These are phyloP conservation scores for Calocybe cyanea DNA, from an alignment of 768 basidiomycete species.

Conservation along the genomic window DNA sequence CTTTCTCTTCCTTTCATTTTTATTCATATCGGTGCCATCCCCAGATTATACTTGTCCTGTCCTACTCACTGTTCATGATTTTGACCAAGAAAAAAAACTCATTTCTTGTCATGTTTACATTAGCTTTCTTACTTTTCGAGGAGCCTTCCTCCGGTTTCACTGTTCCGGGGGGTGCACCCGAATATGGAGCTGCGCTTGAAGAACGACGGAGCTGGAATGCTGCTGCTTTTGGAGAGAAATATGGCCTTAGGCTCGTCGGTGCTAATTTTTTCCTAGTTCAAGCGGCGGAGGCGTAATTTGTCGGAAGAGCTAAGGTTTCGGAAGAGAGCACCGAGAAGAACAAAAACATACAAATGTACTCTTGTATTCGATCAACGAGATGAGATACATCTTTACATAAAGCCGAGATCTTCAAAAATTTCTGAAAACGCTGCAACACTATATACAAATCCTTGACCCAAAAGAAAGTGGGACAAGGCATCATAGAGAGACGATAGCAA, in stretches of 20 bases:
- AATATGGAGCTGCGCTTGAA: conserved; percentile 39
- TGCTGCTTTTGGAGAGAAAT: conserved; percentile 42
- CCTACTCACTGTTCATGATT: too few species aligned
- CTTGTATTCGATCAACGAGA: conserved; percentile 13
- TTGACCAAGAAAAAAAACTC: too few species aligned
- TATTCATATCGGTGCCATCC: neutral
- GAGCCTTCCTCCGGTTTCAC: conserved; percentile 43
- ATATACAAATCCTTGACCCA: conserved; percentile 9
- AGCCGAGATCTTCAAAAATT: conserved; percentile 2
- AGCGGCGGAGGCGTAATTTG: conserved; percentile 12
- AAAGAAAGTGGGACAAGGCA: conserved; percentile 7
- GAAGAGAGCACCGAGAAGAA: neutral
- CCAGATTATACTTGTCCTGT: too few species aligned
- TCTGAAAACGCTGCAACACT: conserved; percentile 6
- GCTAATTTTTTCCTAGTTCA: conserved; percentile 52
- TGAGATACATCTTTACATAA: conserved; percentile 11
- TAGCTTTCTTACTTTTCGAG: conserved; percentile 59
- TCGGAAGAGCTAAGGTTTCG: neutral
- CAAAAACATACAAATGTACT: neutral
- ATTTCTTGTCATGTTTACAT: neutral
- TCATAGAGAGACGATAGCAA: conserved; percentile 12
- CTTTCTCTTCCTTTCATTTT: neutral
- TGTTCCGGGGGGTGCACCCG: conserved; percentile 41
- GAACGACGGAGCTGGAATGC: conserved; percentile 56
- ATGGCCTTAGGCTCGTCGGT: conserved; percentile 55